Conservation (phyloP, 1,139 yeast genomes). For the Geotrichum reessii region DNA sequence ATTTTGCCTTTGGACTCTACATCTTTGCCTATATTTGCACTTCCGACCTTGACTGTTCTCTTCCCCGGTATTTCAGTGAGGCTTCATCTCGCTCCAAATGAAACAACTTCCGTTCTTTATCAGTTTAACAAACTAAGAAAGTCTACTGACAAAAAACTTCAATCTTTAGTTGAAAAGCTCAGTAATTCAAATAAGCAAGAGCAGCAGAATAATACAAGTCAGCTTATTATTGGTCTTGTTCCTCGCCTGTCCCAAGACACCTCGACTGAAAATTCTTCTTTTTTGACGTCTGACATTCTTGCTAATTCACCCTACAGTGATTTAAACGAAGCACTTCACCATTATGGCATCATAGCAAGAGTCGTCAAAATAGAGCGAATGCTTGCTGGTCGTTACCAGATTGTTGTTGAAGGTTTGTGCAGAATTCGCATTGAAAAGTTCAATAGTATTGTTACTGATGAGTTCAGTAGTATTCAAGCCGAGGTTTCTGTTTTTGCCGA, state of each 20-base stretch:
- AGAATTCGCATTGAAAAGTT: conserved; percentile 22
- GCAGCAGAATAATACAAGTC: background rate
- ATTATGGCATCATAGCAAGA: conserved; percentile 28
- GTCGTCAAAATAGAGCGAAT: conserved; percentile 24
- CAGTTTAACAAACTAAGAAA: conserved; percentile 11
- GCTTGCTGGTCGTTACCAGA: conserved; percentile 17
- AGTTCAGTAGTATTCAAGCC: conserved; percentile 19
- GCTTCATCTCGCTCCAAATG: conserved; percentile 18
- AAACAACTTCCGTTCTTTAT: conserved; percentile 16
- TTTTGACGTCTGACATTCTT: conserved; percentile 4
- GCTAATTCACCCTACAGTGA: background rate
- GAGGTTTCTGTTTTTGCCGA: conserved; percentile 11
- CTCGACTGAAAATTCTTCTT: conserved; percentile 1
- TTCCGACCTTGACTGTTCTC: conserved; percentile 23
- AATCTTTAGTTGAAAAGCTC: background rate
- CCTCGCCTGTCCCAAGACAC: conserved; percentile 15
- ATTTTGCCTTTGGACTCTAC: background rate
- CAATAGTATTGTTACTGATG: conserved; percentile 13
- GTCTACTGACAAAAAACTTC: background rate
- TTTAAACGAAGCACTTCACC: conserved; percentile 13
- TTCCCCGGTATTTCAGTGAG: conserved; percentile 27
- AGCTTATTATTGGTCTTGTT: conserved; percentile 9
- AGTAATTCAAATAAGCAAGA: background rate
- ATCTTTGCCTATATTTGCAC: conserved; percentile 21
- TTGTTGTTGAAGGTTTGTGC: conserved; percentile 29